Conservation (phyloP, 257 asterid genomes). For the Solanum appendiculatum region DNA sequence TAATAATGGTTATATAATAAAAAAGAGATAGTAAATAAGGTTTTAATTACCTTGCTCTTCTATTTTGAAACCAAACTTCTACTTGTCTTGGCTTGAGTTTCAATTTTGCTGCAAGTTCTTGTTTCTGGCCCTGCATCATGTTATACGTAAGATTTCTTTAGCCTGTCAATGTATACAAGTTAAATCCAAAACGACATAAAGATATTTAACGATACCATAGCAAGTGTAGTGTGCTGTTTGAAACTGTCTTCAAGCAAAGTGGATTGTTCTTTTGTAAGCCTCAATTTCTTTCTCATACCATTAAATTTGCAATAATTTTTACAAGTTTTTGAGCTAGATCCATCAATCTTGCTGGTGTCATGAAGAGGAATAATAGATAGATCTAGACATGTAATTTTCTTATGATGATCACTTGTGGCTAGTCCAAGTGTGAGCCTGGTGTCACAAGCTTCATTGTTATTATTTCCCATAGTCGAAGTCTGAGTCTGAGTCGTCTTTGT, state of each 20-base stretch:
- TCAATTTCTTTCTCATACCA: constrained; percentile 38
- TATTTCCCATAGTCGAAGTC: constrained; percentile 2
- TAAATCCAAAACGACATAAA: not conserved
- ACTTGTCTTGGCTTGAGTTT: constrained; percentile 63
- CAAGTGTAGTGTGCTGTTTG: constrained; percentile 31
- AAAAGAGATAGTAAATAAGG: not conserved
- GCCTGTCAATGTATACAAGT: not conserved
- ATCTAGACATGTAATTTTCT: constrained; percentile 20
- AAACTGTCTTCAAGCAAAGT: constrained; percentile 43
- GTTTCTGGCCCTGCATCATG: constrained; percentile 35
- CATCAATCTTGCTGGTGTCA: not conserved
- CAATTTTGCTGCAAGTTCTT: constrained; percentile 42
- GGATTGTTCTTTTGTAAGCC: constrained; percentile 41
- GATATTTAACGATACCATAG: constrained; percentile 16
- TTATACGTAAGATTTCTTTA: not conserved
- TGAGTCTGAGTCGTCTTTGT: not conserved
- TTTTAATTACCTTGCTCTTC: constrained; percentile 52
- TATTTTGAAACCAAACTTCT: constrained; percentile 77
- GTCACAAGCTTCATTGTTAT: constrained; percentile 23
- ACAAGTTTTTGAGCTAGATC: constrained; percentile 8
- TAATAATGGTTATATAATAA: not conserved
- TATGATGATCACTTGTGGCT: constrained; percentile 8
- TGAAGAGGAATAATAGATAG: constrained; percentile 41
- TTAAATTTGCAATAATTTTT: not conserved
- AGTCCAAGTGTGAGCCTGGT: constrained; percentile 32